Conservation (phyloP, 306 rosid genomes). For the Cicer bijugum region DNA sequence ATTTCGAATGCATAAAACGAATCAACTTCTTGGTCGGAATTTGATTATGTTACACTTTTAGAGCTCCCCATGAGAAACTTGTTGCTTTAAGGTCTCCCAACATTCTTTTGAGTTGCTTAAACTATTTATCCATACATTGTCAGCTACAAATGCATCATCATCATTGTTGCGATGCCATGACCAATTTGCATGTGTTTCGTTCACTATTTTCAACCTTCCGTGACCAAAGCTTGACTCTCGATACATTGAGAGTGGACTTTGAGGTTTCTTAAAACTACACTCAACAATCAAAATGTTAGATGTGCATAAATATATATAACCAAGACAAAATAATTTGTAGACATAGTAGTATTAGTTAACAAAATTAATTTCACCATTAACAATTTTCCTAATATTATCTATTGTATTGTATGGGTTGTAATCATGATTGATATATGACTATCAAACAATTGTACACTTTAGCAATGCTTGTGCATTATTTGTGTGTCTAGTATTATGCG, state of each 20-base stretch:
- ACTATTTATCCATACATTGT: slow-evolving; percentile 57
- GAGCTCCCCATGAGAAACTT: slow-evolving; percentile 37
- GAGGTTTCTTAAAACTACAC: slow-evolving; percentile 52
- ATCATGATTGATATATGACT: no score
- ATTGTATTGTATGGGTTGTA: no score
- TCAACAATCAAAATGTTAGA: neutral
- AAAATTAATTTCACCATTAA: no score
- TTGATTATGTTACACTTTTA: neutral
- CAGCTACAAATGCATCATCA: slow-evolving; percentile 51
- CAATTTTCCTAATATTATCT: no score
- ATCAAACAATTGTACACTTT: no score
- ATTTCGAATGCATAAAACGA: no score
- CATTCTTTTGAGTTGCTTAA: slow-evolving; percentile 50
- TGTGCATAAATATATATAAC: neutral
- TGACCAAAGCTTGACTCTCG: slow-evolving; percentile 85
- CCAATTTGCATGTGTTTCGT: slow-evolving; percentile 75
- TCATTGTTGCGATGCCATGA: slow-evolving; percentile 89
- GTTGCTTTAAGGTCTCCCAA: neutral
- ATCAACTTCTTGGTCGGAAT: no score
- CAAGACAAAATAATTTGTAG: no score
- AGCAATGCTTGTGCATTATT: no score
- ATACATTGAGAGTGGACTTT: slow-evolving; percentile 58
- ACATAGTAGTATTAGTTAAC: no score
- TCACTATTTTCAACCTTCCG: slow-evolving; percentile 63
- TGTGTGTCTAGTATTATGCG: no score